Conservation (phyloP, 169 alveolate genomes). For the Ichthyophthirius multifiliis region DNA sequence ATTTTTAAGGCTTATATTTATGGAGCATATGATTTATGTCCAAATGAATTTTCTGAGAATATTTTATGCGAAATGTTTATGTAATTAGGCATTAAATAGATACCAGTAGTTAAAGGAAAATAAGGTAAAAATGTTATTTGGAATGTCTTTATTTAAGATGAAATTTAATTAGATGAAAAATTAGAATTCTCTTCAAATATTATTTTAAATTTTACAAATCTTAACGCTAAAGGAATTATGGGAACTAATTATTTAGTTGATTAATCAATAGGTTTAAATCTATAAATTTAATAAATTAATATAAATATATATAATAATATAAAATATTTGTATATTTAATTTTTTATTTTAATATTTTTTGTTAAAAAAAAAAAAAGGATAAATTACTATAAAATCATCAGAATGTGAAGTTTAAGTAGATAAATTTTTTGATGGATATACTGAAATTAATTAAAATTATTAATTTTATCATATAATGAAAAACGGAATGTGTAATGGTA, state of each 20-base stretch:
- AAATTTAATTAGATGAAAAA: conserved; percentile 45
- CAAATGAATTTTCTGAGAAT: conserved; percentile 35
- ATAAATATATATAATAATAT: no score
- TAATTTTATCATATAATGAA: conserved; percentile 23
- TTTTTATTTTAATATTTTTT: not conserved
- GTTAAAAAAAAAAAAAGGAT: conserved; percentile 6
- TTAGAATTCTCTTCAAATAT: conserved; percentile 61
- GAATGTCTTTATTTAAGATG: conserved; percentile 40
- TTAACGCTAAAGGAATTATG: not conserved
- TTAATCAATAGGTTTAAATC: not conserved
- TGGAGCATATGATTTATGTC: conserved; percentile 62
- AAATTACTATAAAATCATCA: conserved; percentile 12
- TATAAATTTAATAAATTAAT: no score
- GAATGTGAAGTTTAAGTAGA: conserved; percentile 21
- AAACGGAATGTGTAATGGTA: conserved; percentile 25
- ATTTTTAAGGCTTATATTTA: conserved; percentile 36
- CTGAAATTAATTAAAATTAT: not conserved
- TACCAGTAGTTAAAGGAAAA: not conserved
- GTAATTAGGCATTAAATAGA: conserved; percentile 17
- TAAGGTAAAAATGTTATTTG: conserved; percentile 62
- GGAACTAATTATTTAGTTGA: not conserved
- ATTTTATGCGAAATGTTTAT: not conserved
- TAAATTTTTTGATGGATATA: not conserved
- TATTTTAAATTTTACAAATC: conserved; percentile 34
- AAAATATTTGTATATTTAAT: not conserved